Evolutionary conservation across 768 basidiomycete species (phyloP), one percentile per base, ranked within the genome.

Genomic region (Suillus sp.): DNA sequence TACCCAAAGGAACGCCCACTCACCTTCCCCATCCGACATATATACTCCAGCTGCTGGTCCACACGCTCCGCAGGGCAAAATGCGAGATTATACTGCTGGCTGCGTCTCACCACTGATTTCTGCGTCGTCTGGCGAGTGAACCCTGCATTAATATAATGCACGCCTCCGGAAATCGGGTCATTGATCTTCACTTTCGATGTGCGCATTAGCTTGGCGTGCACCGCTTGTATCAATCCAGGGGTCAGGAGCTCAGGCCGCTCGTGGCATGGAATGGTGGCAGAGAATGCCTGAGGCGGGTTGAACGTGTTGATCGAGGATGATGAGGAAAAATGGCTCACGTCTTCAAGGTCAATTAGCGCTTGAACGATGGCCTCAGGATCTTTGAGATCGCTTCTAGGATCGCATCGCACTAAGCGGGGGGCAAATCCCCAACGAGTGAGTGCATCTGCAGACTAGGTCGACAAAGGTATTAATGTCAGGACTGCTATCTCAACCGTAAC

Each of bases 21-120:
- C 58, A 75, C 74, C 64, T 70, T 69, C 2, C 69, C 74, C 74
- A 75, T 75, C 64, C 75, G 75, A 60, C 74, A 75, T 27, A 75
- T 75, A 58, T 75, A 75, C 40, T 75, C 74, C 37, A 75, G 42
- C 43, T 75, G 75, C 34, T 75, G 72, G 42, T 75, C 74, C 2
- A 75, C 74, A 32, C 67, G 22, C 25, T 74, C 74, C 3, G 66
- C 56, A 13, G 74, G 75, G 38, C 74, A 75, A 35, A 68, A 75
- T 16, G 75, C 74, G 27, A 75, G 74, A 54, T 76, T 75, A 27
- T 75, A 75, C 40, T 75, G 74, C 0, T 73, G 65, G 48, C 74
- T 77, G 32, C 74, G 67, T 13, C 77, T 69, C 20, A 70, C 66
- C 38, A 75, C 74, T 14, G 72, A 74, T 55, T 65, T 72, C 57